Evolutionary conservation across 768 basidiomycete genomes (phyloP), one percentile per base, ranked within the genome.

Genomic region (Pleurotus eryngii): DNA sequence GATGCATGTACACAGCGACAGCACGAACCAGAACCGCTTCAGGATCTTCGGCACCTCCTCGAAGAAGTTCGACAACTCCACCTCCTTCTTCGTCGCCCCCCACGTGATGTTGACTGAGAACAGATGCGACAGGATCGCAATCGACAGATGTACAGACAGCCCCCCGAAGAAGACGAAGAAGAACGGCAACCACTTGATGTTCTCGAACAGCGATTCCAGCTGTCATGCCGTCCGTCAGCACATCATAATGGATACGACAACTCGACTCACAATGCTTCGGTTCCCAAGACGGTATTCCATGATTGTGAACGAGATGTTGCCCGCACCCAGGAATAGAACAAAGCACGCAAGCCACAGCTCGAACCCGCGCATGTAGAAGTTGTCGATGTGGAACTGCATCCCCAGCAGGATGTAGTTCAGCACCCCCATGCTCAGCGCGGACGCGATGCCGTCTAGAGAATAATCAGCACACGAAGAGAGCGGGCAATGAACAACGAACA

Each of bases 41-140:
- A 56, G 46, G 30, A 58, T 56, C 17, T 43, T 58, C 63, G 56
- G 51, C 70, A 75, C 74, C 73, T 95, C 92, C 61, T 91, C 84
- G 83, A 90, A 93, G 77, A 95, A 93, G 57, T 92, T 92, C 1
- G 89, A 90, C 26, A 83, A 80, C 66, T 93, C 88, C 51, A 95
- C 90, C 72, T 92, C 90, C 71, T 95, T 94, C 63, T 74, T 79
- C 1, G 80, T 81, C 26, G 80, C 80, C 26, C 80, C 80, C 80
- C 80, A 81, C 35, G 79, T 80, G 80, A 78, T 81, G 49, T 22
- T 54, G 48, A 58, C 48, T 48, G 85, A 86, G 75, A 86, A 86
- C 69, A 87, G 58, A 63, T 89, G 85, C 8, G 86, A 85, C 37
- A 87, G 74, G 42, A 89, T 74, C 0, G 87, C 84, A 40, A 82